These are phyloP conservation scores for Neoboletus subvelutipes DNA, from an alignment of 768 basidiomycete species.

Conservation along the genomic window DNA sequence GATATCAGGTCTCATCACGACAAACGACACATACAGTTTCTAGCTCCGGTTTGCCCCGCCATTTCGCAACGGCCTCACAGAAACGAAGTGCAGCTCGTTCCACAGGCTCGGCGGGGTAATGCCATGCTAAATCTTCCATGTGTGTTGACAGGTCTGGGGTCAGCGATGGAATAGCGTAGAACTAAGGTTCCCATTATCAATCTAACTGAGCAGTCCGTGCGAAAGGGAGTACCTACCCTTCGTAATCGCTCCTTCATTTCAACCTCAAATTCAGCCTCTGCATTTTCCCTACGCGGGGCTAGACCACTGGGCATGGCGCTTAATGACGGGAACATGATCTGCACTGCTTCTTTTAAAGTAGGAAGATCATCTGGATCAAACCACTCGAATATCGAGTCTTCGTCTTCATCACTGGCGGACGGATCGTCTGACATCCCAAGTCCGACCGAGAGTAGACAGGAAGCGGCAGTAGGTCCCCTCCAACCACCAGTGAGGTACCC, in stretches of 20 bases:
- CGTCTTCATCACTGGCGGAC: slow-evolving; percentile 32
- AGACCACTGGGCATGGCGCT: slow-evolving; percentile 27
- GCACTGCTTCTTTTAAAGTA: slow-evolving; percentile 58
- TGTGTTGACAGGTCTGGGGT: slow-evolving; percentile 77
- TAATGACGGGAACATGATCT: slow-evolving; percentile 66
- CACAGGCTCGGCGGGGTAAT: slow-evolving; percentile 78
- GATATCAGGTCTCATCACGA: slow-evolving; percentile 11
- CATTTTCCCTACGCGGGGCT: slow-evolving; percentile 39
- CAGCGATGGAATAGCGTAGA: slow-evolving; percentile 69
- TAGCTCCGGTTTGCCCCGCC: slow-evolving; percentile 84
- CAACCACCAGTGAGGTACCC: slow-evolving; percentile 83
- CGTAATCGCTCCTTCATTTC: slow-evolving; percentile 75
- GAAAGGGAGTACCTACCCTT: slow-evolving; percentile 48
- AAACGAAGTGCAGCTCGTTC: slow-evolving; percentile 77
- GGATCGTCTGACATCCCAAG: slow-evolving; percentile 42
- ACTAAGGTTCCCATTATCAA: slow-evolving; percentile 44
- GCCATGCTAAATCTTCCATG: slow-evolving; percentile 69
- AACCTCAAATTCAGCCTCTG: slow-evolving; percentile 68
- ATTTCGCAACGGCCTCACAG: slow-evolving; percentile 77
- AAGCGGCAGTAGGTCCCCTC: slow-evolving; percentile 67
- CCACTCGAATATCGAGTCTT: slow-evolving; percentile 47
- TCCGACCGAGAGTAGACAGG: slow-evolving; percentile 73
- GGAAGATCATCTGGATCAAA: slow-evolving; percentile 81
- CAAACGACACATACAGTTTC: slow-evolving; percentile 52
- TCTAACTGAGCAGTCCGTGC: background rate